phyloP scores from a whole-genome alignment of 441 rosid genomes.

The Raphanus hybrid region DNA sequence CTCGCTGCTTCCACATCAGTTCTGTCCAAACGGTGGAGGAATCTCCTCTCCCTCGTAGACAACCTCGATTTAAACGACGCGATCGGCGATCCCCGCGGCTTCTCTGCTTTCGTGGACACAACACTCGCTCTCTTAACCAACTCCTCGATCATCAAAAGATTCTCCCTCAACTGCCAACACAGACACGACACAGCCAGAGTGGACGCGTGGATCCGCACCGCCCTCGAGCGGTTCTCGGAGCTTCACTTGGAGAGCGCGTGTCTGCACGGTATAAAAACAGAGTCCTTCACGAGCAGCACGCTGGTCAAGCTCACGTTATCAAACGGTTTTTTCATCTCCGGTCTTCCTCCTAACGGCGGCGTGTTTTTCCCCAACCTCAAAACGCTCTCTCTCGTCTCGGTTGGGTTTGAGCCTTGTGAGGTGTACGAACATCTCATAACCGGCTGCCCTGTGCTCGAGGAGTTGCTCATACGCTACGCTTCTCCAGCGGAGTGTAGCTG shows the following conservation, averaged over 20 bases:
- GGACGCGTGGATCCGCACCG: conserved; percentile 5
- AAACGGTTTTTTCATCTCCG: not conserved
- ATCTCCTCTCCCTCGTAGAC: too few species aligned
- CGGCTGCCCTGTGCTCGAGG: conserved; percentile 13
- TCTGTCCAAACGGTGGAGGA: too few species aligned
- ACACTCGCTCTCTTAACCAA: too few species aligned
- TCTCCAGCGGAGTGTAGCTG: not conserved
- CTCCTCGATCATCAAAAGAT: too few species aligned
- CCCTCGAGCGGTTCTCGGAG: not conserved
- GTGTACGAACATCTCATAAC: not conserved
- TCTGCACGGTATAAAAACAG: not conserved
- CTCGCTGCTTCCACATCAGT: too few species aligned
- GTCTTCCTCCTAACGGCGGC: not conserved
- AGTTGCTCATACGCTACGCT: not conserved
- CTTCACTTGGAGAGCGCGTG: not conserved
- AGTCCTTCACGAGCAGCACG: conserved; percentile 13
- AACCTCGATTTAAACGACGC: too few species aligned
- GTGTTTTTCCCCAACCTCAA: conserved; percentile 4
- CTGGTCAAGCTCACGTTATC: not conserved
- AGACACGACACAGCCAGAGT: not conserved
- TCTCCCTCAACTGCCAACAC: not conserved
- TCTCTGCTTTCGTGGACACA: too few species aligned
- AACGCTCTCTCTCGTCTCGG: conserved; percentile 4
- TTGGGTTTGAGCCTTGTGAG: not conserved
- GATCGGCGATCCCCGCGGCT: too few species aligned